Conservation (phyloP, 73 alveolate genomes). For the Paramecium octaurelia region DNA sequence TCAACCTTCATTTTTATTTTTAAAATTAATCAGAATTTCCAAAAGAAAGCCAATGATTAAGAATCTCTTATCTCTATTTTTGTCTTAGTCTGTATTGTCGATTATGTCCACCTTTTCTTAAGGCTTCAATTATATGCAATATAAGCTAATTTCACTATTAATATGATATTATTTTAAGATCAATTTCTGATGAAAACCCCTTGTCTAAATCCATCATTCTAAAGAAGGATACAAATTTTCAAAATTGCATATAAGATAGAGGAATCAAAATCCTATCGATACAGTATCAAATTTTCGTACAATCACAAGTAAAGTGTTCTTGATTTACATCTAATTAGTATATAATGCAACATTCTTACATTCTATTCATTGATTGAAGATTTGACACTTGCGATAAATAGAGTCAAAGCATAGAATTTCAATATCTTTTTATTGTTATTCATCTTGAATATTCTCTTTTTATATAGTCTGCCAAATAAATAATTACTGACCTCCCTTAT, state of each 20-base stretch:
- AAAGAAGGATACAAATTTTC: slow-evolving; percentile 92
- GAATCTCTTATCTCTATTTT: slow-evolving; percentile 77
- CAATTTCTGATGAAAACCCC: slow-evolving; percentile 94
- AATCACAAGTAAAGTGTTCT: slow-evolving; percentile 89
- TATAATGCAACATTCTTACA: slow-evolving; percentile 84
- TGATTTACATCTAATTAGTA: slow-evolving; percentile 77
- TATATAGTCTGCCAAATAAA: slow-evolving; percentile 62
- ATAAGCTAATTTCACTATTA: slow-evolving; percentile 85
- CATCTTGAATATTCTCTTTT: slow-evolving; percentile 67
- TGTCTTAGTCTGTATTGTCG: slow-evolving; percentile 80
- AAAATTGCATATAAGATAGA: slow-evolving; percentile 95
- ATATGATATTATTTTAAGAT: not conserved
- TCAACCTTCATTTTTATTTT: slow-evolving; percentile 69
- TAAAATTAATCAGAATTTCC: slow-evolving; percentile 79
- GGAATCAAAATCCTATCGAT: slow-evolving; percentile 85
- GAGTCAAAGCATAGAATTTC: slow-evolving; percentile 81
- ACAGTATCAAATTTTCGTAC: slow-evolving; percentile 99
- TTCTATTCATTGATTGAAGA: slow-evolving; percentile 75
- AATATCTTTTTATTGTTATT: slow-evolving; percentile 68
- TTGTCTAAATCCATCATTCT: slow-evolving; percentile 97
- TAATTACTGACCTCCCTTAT: slow-evolving; percentile 60
- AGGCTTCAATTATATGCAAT: slow-evolving; percentile 87
- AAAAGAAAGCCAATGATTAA: slow-evolving; percentile 82
- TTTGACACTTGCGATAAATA: slow-evolving; percentile 70
- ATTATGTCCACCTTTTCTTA: slow-evolving; percentile 89